Evolutionary conservation across 169 alveolate genomes (phyloP).

Genomic region (Besnoitia besnoiti): DNA sequence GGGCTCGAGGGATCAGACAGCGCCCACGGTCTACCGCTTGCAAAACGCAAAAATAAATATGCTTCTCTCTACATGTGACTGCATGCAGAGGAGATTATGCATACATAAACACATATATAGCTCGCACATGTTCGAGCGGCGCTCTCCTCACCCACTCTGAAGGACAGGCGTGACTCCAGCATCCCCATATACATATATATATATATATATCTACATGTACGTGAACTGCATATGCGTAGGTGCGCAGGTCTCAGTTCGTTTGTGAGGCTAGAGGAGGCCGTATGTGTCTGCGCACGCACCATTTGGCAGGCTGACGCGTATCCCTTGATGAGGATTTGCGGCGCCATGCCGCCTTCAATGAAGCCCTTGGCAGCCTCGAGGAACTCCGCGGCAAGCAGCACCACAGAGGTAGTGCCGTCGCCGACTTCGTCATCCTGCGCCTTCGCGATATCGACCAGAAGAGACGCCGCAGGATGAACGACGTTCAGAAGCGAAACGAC

Average conservation of each 20-base stretch:
- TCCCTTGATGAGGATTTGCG: constrained; percentile 94
- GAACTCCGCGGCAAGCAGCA: constrained; percentile 95
- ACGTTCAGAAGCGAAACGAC: constrained; percentile 91
- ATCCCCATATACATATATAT: constrained; percentile 24
- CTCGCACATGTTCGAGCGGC: too few relatives aligned
- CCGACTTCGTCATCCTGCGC: constrained; percentile 91
- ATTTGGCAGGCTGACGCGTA: constrained; percentile 91
- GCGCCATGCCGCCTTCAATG: constrained; percentile 96
- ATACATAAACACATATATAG: too few relatives aligned
- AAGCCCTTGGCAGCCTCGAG: constrained; percentile 93
- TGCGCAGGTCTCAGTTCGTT: not conserved
- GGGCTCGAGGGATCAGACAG: too few relatives aligned
- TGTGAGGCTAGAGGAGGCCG: not conserved
- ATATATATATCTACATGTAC: not conserved
- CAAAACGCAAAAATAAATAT: too few relatives aligned
- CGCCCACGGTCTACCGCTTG: too few relatives aligned
- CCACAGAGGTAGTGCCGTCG: constrained; percentile 96
- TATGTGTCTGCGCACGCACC: constrained; percentile 66
- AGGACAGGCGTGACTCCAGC: not conserved
- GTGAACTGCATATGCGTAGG: not conserved
- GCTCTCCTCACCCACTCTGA: too few relatives aligned
- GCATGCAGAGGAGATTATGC: not conserved
- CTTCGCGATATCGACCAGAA: constrained; percentile 96
- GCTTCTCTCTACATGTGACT: not conserved
- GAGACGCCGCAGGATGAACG: constrained; percentile 98